Evolutionary conservation across 2,329 filamentous ascomycete genomes (phyloP).

Genomic region (Calonectria pteridis): DNA sequence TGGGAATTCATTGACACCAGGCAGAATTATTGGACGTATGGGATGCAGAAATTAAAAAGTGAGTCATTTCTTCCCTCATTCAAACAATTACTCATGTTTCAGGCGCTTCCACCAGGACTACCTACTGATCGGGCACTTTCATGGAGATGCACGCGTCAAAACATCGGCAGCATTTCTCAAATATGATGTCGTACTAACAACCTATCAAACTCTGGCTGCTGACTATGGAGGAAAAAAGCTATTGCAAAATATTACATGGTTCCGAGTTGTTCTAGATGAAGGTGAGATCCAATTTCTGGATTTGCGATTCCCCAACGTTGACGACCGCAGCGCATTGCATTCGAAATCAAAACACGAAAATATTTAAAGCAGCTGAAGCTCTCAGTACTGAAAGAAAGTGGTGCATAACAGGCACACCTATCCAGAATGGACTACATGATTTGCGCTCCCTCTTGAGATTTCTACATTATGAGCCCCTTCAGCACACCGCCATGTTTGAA

Average conservation of each 20-base stretch:
- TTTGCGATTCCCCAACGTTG: background rate
- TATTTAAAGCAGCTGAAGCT: background rate
- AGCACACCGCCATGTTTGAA: background rate
- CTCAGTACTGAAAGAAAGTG: background rate
- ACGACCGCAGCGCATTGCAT: background rate
- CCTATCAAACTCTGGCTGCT: background rate
- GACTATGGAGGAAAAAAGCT: background rate
- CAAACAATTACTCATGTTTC: background rate
- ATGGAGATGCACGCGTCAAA: background rate
- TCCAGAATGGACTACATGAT: background rate
- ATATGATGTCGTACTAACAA: background rate
- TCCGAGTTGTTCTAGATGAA: background rate
- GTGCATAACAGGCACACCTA: background rate
- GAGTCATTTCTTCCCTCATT: no score
- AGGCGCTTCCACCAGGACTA: background rate
- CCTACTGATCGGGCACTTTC: background rate
- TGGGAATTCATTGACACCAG: background rate
- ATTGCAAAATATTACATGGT: background rate
- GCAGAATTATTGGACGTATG: background rate
- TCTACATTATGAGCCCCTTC: background rate
- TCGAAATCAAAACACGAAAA: background rate
- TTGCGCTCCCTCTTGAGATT: background rate
- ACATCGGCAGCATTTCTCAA: background rate
- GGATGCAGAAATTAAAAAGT: background rate
- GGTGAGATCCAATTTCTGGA: background rate